Evolutionary conservation across 768 basidiomycete species (phyloP), one percentile per base, ranked within the genome.

Genomic region (Rhizopogon rudus): DNA sequence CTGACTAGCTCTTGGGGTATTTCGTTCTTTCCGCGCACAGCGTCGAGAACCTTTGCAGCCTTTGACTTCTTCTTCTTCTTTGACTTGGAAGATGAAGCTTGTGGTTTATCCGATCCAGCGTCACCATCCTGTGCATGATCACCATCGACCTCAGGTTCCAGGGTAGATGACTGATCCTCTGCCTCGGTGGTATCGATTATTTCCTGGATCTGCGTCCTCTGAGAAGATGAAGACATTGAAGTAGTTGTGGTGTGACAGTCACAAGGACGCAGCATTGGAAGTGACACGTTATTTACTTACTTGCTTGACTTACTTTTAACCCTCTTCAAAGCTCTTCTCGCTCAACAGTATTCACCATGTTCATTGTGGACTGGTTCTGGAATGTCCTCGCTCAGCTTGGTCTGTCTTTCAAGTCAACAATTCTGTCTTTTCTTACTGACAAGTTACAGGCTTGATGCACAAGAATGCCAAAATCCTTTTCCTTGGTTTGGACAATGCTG

Each of bases 381-480:
- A 95, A 98, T 68, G 77, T 98, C 57, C 89, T 98, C 64, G 83
- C 93, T 46, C 86, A 90, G 68, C 88, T 98, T 43, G 96, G 96
- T 98, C 69, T 55, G 83, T 73, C 40, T 3, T 53, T 28, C 10
- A 28, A 20, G 12, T 31, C 14, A 40, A 28, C 40, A 25, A 48
- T 55, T 39, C 44, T 40, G 9, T 49, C 22, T 52, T 60, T 17
- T 58, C 39, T 51, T 5, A 42, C 40, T n/a, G 25, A 6, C 37
- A 35, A 40, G 52, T 16, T 37, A 41, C 60, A 95, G 93, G 93
- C 61, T 80, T 96, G 64, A 66, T 88, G 75, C 91, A 94, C 80
- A 97, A 99, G 88, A 98, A 97, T 70, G 97, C 97, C 61, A 99
- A 98, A 83, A 97, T 99, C 70, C 83, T 99, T 60, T 99, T 99